Conservation (phyloP, 2,329 filamentous ascomycete species). For the Diaporthe helianthi region DNA sequence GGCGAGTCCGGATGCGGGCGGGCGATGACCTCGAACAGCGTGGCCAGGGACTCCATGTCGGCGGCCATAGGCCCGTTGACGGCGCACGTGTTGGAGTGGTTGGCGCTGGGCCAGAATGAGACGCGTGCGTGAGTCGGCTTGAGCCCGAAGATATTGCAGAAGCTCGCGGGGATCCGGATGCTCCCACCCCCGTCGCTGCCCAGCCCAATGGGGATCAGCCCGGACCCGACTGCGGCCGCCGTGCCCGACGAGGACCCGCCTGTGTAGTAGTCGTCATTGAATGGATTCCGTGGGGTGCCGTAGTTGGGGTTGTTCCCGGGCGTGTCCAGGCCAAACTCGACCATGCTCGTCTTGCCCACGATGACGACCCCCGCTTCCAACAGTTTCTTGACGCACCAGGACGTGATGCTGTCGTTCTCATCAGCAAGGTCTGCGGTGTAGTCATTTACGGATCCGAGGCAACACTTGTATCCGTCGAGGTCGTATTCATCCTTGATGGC, state of each 20-base stretch:
- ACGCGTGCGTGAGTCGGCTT: conserved; percentile 75
- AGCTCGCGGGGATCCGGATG: conserved; percentile 75
- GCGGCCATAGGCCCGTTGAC: conserved; percentile 73
- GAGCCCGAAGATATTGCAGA: conserved; percentile 77
- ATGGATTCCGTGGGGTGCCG: conserved; percentile 79
- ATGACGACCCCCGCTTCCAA: conserved; percentile 75
- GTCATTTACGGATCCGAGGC: conserved; percentile 67
- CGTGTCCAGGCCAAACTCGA: conserved; percentile 77
- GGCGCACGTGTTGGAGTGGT: conserved; percentile 66
- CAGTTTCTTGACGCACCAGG: conserved; percentile 74
- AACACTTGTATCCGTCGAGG: conserved; percentile 74
- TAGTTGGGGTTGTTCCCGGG: conserved; percentile 77
- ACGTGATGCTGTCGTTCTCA: conserved; percentile 55
- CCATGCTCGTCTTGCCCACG: conserved; percentile 78
- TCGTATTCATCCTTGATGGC: conserved; percentile 81
- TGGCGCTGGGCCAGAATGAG: conserved; percentile 65
- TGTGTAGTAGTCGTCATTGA: conserved; percentile 75
- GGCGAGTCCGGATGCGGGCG: conserved; percentile 65
- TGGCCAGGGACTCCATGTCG: conserved; percentile 70
- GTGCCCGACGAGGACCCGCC: conserved; percentile 80
- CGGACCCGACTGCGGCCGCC: conserved; percentile 72
- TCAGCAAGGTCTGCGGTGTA: conserved; percentile 57
- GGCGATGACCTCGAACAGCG: conserved; percentile 70
- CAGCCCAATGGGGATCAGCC: conserved; percentile 74
- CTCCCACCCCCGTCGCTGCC: conserved; percentile 78